These are phyloP conservation scores for Naganishia sp. DNA, from an alignment of 1,284 basidiomycete species.

Conservation along the genomic window DNA sequence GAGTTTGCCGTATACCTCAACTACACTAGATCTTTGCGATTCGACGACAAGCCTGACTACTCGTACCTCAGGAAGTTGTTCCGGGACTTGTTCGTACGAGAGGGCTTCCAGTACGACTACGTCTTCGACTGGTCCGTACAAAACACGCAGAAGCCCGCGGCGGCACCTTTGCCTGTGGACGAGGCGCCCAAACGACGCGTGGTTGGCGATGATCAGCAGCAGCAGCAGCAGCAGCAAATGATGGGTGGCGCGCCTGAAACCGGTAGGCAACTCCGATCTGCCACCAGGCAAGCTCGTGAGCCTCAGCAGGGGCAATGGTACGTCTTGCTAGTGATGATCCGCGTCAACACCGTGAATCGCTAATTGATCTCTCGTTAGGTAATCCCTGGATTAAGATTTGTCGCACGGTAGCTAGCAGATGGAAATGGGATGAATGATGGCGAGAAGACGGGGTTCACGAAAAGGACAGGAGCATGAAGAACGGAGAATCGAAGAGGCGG, in stretches of 20 bases:
- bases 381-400: neutral
- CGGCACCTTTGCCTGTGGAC: conserved; percentile 20
- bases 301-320: conserved; percentile 26
- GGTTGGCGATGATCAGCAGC: conserved; percentile 33
- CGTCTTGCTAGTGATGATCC: neutral
- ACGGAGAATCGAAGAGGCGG: neutral
- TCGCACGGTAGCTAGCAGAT: too few relatives aligned
- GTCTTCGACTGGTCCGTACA: conserved; percentile 98
- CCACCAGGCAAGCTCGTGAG: conserved; percentile 29
- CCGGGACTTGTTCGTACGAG: conserved; percentile 94
- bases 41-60: conserved; percentile 98
- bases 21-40: conserved; percentile 93
- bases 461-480: neutral
- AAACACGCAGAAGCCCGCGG: conserved; percentile 43
- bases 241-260: conserved; percentile 16
- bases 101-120: conserved; percentile 97
- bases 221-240: conserved; percentile 26
- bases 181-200: conserved; percentile 32
- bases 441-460: neutral
- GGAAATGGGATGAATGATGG: conserved; percentile 1
- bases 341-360: too few relatives aligned
- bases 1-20: conserved; percentile 98
- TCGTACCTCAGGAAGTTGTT: conserved; percentile 97
- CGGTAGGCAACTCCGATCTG: conserved; percentile 29
- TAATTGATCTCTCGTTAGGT: neutral